Percentiles rank a stretch among this genome's conserved stretches.
These are phyloP conservation scores for Penicillium pancosmium DNA, from an alignment of 495 filamentous ascomycete genomes.

Conservation along the genomic window DNA sequence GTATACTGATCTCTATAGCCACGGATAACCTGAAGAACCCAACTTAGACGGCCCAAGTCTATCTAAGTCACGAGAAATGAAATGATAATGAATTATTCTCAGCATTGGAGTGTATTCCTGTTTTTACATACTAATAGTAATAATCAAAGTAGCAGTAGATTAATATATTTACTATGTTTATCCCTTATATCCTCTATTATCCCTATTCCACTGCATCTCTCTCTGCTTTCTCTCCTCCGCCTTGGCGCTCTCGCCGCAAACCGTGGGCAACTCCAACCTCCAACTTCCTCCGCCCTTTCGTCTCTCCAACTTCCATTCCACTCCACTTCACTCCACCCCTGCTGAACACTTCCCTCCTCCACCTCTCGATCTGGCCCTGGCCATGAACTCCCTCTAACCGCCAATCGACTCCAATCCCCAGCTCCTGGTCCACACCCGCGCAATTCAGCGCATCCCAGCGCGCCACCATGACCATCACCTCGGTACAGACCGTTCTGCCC, in stretches of 20 bases:
- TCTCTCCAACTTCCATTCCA: not conserved
- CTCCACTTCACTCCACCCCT: not conserved
- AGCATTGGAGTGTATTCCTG: not conserved
- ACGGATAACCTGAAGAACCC: constrained; percentile 87
- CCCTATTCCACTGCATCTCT: not conserved
- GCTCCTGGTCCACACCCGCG: constrained; percentile 30
- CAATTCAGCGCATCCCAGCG: constrained; percentile 14
- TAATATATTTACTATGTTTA: not conserved
- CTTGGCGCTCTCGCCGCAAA: not conserved
- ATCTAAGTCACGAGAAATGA: not conserved
- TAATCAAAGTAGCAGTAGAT: too few relatives aligned
- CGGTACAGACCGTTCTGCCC: constrained; percentile 44
- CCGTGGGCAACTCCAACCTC: not conserved
- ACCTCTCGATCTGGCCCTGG: not conserved
- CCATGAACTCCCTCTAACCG: constrained; percentile 16
- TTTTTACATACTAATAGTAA: too few relatives aligned
- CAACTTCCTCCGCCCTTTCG: not conserved
- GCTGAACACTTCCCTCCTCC: too few relatives aligned
- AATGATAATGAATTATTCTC: constrained; percentile 8
- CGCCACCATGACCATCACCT: constrained; percentile 53
- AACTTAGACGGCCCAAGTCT: constrained; percentile 42
- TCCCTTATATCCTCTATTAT: not conserved
- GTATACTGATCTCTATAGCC: constrained; percentile 46
- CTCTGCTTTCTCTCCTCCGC: not conserved
- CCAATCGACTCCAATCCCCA: constrained; percentile 27